phyloP scores from a whole-genome alignment of 805 yeast genomes.

The Saturnispora hagleri region DNA sequence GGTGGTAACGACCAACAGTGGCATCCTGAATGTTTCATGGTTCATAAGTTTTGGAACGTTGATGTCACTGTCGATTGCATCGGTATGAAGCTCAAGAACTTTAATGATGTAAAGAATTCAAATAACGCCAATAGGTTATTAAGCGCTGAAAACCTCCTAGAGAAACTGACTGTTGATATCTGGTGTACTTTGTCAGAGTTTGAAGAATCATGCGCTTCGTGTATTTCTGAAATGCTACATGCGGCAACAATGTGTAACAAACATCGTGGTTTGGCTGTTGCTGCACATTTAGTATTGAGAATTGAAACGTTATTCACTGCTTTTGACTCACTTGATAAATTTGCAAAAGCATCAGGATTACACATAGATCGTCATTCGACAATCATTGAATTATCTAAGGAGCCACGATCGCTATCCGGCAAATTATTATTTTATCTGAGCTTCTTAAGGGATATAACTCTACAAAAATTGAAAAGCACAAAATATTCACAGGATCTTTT shows the following conservation, averaged over 20 bases:
- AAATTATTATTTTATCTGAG: constrained; percentile 86
- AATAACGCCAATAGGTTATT: constrained; percentile 42
- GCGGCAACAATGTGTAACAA: constrained; percentile 70
- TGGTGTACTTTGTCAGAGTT: constrained; percentile 85
- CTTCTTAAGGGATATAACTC: constrained; percentile 53
- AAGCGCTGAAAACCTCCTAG: constrained; percentile 55
- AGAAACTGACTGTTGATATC: constrained; percentile 46
- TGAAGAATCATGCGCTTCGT: constrained; percentile 84
- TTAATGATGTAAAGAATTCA: constrained; percentile 31
- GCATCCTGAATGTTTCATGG: constrained; percentile 99
- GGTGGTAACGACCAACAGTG: constrained; percentile 93
- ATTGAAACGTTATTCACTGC: constrained; percentile 73
- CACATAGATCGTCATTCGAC: constrained; percentile 5
- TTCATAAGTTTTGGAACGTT: constrained; percentile 93
- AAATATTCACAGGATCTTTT: constrained; percentile 55
- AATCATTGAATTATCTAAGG: constrained; percentile 31
- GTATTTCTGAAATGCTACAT: constrained; percentile 86
- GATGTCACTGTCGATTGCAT: constrained; percentile 55
- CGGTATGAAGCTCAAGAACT: constrained; percentile 27
- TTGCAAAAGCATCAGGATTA: constrained; percentile 15
- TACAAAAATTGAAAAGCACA: constrained; percentile 26
- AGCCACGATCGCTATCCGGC: constrained; percentile 82
- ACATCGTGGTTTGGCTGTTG: constrained; percentile 52
- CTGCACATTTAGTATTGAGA: constrained; percentile 64
- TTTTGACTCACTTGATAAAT: constrained; percentile 40